These are phyloP conservation scores for Neurospora africana DNA, from an alignment of 495 filamentous ascomycete species.

Conservation along the genomic window DNA sequence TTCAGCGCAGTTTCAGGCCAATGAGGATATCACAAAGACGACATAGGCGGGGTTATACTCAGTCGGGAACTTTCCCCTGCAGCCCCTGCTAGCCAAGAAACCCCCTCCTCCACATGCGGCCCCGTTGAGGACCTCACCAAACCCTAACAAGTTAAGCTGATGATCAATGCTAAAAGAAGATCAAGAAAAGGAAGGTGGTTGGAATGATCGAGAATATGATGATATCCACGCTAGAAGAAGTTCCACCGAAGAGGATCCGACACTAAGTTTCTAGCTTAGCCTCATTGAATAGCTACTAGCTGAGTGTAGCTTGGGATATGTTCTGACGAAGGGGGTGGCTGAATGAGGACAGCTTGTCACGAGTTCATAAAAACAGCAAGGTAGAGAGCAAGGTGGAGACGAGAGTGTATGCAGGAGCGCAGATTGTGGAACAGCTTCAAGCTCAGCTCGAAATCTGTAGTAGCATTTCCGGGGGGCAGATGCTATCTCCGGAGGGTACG, in stretches of 20 bases:
- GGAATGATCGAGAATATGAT: background rate
- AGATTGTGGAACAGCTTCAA: background rate
- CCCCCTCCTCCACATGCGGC: background rate
- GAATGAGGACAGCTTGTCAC: background rate
- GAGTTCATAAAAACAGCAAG: background rate
- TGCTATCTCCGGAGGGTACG: background rate
- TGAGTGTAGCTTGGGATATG: background rate
- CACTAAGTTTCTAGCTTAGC: background rate
- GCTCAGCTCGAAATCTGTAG: background rate
- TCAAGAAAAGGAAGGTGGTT: background rate
- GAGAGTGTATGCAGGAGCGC: background rate
- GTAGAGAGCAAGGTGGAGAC: background rate
- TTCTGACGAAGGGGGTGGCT: background rate
- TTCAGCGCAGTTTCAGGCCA: background rate
- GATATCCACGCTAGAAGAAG: background rate
- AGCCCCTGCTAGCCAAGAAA: background rate
- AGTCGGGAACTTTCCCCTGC: background rate
- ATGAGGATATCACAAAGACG: background rate
- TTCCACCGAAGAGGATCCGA: background rate
- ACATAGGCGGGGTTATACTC: background rate
- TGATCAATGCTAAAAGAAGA: background rate
- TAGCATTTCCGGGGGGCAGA: background rate
- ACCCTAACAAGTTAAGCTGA: background rate
- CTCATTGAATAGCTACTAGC: background rate
- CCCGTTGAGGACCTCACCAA: background rate